Base-by-base conservation (phyloP, 2,329 filamentous ascomycete species). In the Colletotrichum cereale region DNA sequence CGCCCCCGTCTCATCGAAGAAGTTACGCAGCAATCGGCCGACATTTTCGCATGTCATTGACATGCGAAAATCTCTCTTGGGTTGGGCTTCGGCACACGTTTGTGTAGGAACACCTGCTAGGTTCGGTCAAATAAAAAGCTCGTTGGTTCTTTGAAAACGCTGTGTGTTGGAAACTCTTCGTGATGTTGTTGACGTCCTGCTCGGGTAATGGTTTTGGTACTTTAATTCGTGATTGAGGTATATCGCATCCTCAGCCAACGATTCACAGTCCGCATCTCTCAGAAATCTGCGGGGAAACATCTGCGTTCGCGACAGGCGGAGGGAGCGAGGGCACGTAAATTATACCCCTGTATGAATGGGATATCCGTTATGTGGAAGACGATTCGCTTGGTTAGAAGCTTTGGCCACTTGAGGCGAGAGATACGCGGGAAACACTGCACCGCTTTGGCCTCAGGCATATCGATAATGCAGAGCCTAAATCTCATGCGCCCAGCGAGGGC, bases 1-100 rank as follows among this genome's bases (percentile, higher is more conserved):
- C 75, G 76, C 74, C 75, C 77, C 76, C 76, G 79, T 77, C 79
- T 79, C 74, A 74, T 78, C 76, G 78, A 75, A 78, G 79, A 79
- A 77, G 75, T 73, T 77, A 75, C 74, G 77, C 74, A 75, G 75
- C 74, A 77, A 75, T 77, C 77, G 76, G 77, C 78, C 75, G 76
- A 74, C 76, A 75, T 75, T 76, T 76, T 79, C 75, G 70, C 76
- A 78, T 75, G 77, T 77, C 74, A 74, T 68, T 66, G 75, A 77
- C 78, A 75, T 79, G 76, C 73, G 75, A 76, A 78, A 77, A 78
- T 78, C 62, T 64, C 58, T 72, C 58, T 73, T 64, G 61, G 66
- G 63, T 73, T 74, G 66, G 66, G 66, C 60, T 74, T 74, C 69
- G 66, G 52, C 58, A 67, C 71, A 67, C 34, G 34, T 52, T 50